Conservation (phyloP, 2,329 filamentous ascomycete genomes). For the Fusarium ambrosium region DNA sequence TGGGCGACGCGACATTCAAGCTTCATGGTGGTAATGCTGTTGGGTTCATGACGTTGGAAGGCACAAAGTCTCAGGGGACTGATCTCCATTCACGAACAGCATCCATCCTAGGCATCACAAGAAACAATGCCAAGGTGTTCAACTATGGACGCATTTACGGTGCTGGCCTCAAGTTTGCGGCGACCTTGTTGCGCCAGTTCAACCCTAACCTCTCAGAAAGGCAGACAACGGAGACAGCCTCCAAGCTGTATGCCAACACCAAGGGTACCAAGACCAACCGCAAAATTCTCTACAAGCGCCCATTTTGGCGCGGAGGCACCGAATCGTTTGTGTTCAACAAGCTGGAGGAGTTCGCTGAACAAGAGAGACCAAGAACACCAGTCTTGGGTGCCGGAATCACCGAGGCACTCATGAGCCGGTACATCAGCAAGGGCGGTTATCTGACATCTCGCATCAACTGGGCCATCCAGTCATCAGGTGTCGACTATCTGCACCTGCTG, state of each 20-base stretch:
- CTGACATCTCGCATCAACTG: slow-evolving; percentile 98
- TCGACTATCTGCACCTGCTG: slow-evolving; percentile 95
- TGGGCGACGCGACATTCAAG: slow-evolving; percentile 95
- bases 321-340: slow-evolving; percentile 99
- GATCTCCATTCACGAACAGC: slow-evolving; percentile 96
- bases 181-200: slow-evolving; percentile 91
- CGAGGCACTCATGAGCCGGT: slow-evolving; percentile 90
- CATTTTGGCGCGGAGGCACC: slow-evolving; percentile 96
- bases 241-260: slow-evolving; percentile 86
- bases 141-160: slow-evolving; percentile 99
- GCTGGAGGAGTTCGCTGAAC: slow-evolving; percentile 96
- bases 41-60: slow-evolving; percentile 98
- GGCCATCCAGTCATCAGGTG: slow-evolving; percentile 97
- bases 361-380: slow-evolving; percentile 89
- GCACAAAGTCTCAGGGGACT: slow-evolving; percentile 92
- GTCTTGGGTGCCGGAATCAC: slow-evolving; percentile 96
- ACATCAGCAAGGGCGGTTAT: slow-evolving; percentile 89
- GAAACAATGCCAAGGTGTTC: slow-evolving; percentile 97
- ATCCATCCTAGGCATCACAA: slow-evolving; percentile 89
- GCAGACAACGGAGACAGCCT: slow-evolving; percentile 81
- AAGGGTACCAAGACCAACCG: slow-evolving; percentile 89
- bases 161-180: slow-evolving; percentile 94
- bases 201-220: slow-evolving; percentile 86
- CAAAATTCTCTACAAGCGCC: slow-evolving; percentile 76
- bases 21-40: slow-evolving; percentile 97